Conservation (phyloP, 208 protist species). For the Leishmania mexicana region DNA sequence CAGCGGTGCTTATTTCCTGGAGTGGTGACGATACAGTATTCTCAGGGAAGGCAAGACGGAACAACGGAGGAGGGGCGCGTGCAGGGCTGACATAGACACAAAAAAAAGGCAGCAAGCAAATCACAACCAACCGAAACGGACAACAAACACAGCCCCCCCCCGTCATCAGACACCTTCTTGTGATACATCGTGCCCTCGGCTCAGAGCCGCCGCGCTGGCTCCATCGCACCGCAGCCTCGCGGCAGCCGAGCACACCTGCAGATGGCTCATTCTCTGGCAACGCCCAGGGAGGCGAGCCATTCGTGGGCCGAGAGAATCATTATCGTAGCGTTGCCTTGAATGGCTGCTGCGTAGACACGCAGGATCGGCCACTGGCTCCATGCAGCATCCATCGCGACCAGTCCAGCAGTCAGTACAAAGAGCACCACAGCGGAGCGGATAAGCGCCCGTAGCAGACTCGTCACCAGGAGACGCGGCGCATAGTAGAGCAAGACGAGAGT, state of each 20-base stretch:
- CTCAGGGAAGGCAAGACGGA: not conserved
- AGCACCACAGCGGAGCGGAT: not conserved
- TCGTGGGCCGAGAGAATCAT: not conserved
- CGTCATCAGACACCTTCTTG: too few relatives aligned
- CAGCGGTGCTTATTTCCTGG: not conserved
- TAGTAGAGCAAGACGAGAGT: not conserved
- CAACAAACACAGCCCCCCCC: not conserved
- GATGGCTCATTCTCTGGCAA: not conserved
- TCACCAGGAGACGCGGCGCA: slow-evolving; percentile 1
- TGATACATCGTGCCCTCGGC: not conserved
- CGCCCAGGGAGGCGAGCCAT: not conserved
- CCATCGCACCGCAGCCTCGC: not conserved
- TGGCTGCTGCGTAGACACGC: not conserved
- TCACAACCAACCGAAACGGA: too few relatives aligned
- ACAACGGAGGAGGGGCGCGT: too few relatives aligned
- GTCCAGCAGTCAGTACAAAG: not conserved
- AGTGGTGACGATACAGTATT: not conserved
- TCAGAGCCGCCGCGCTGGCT: not conserved
- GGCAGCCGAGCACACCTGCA: not conserved
- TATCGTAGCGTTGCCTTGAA: not conserved
- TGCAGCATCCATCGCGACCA: slow-evolving; percentile 8
- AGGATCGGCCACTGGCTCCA: slow-evolving; percentile 6
- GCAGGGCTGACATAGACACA: not conserved
- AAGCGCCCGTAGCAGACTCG: not conserved
- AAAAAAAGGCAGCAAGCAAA: not conserved